These are phyloP conservation scores for Neurospora sp. DNA, from an alignment of 495 filamentous ascomycete genomes.

Conservation along the genomic window DNA sequence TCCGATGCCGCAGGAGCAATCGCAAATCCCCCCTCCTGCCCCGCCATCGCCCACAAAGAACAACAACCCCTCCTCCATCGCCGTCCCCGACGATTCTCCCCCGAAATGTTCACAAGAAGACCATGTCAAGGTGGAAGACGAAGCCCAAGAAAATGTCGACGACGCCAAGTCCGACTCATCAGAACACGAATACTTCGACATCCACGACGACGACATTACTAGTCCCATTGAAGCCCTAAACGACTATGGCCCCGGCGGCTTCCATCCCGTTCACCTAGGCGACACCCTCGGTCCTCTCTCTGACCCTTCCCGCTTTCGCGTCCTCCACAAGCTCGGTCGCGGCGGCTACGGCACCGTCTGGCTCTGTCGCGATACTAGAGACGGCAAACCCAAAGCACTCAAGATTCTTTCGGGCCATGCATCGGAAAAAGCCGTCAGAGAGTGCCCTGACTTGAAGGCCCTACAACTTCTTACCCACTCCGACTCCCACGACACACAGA, in stretches of 20 bases:
- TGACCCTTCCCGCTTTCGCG: conserved; percentile 19
- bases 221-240: neutral
- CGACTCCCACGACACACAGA: neutral
- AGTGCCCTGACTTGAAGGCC: conserved; percentile 8
- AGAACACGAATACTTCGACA: neutral
- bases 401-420: neutral
- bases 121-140: neutral
- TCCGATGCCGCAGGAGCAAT: too few relatives aligned
- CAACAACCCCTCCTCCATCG: neutral
- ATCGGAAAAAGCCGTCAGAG: too few relatives aligned
- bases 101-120: neutral
- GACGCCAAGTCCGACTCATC: neutral
- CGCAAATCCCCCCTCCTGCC: neutral
- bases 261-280: neutral
- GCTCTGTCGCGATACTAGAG: conserved; percentile 25
- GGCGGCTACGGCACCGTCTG: conserved; percentile 35
- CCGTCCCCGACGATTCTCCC: neutral
- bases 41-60: neutral
- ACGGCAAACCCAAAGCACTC: neutral
- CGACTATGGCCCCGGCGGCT: conserved; percentile 9
- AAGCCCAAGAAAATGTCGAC: neutral
- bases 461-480: conserved; percentile 1
- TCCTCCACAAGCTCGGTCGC: conserved; percentile 31
- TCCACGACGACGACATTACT: neutral
- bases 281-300: neutral